These are phyloP conservation scores for Suillus luteus DNA, from an alignment of 768 basidiomycete genomes.

Conservation along the genomic window DNA sequence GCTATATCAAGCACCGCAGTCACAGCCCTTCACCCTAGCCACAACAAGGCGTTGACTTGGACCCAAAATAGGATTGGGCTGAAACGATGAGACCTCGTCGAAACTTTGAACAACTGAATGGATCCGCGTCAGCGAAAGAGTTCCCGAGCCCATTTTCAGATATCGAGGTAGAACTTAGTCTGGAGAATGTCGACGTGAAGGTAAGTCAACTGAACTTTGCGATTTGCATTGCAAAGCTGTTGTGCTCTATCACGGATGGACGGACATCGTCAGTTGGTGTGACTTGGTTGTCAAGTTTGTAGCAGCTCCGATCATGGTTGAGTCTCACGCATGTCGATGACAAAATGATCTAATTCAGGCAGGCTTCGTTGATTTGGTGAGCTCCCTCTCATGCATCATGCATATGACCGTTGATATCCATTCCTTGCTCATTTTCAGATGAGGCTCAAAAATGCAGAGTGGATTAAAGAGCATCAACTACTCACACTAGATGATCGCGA, in stretches of 20 bases:
- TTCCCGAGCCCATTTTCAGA: background rate
- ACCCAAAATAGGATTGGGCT: slow-evolving; percentile 4
- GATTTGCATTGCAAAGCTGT: background rate
- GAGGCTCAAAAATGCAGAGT: too few relatives aligned
- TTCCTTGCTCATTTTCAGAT: too few relatives aligned
- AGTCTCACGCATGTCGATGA: background rate
- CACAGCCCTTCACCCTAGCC: slow-evolving; percentile 9
- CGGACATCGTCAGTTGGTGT: background rate
- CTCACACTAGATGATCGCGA: too few relatives aligned
- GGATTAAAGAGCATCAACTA: too few relatives aligned
- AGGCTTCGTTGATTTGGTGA: background rate
- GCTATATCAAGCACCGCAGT: slow-evolving; percentile 11
- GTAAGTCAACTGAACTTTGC: background rate
- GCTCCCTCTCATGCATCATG: too few relatives aligned
- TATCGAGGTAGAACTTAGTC: background rate
- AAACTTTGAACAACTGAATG: background rate
- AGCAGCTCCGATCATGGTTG: background rate
- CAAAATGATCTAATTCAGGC: slow-evolving; percentile 9
- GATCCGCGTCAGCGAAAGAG: too few relatives aligned
- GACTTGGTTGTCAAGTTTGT: slow-evolving; percentile 1
- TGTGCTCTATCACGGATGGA: background rate
- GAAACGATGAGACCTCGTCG: background rate
- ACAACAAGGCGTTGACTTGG: slow-evolving; percentile 7
- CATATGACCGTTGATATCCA: too few relatives aligned
- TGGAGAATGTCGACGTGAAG: background rate